phyloP scores from a whole-genome alignment of 2,329 filamentous ascomycete genomes.

The Arthrobotrys conoides region DNA sequence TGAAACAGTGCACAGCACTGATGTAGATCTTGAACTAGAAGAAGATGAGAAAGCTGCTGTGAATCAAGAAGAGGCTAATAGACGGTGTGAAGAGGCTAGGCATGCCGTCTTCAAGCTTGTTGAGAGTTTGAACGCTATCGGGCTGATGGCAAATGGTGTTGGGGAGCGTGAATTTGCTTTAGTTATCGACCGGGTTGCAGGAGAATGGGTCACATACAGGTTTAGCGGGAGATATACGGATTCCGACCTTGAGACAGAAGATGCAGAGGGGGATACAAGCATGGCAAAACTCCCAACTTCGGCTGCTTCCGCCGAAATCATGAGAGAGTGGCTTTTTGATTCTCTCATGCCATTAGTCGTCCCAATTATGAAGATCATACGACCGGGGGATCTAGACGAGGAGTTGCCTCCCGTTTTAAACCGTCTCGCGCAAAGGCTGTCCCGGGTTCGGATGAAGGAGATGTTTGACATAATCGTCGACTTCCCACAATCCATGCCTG shows the following conservation, averaged over 20 bases:
- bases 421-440: slow-evolving; percentile 70
- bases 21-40: slow-evolving; percentile 58
- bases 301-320: slow-evolving; percentile 56
- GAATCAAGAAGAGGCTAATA: slow-evolving; percentile 54
- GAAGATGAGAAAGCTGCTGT: slow-evolving; percentile 59
- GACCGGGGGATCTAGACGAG: slow-evolving; percentile 41
- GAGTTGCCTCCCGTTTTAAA: slow-evolving; percentile 45
- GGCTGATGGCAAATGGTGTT: slow-evolving; percentile 58
- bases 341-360: slow-evolving; percentile 49
- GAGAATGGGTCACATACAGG: slow-evolving; percentile 55
- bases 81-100: slow-evolving; percentile 50
- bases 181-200: slow-evolving; percentile 51
- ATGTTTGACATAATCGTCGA: slow-evolving; percentile 83
- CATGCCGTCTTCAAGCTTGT: slow-evolving; percentile 50
- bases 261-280: slow-evolving; percentile 55
- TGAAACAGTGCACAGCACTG: slow-evolving; percentile 58
- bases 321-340: slow-evolving; percentile 56
- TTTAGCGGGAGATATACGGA: slow-evolving; percentile 58
- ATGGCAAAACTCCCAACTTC: slow-evolving; percentile 57
- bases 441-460: slow-evolving; percentile 77
- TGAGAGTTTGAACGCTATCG: slow-evolving; percentile 52
- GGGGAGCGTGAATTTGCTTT: slow-evolving; percentile 57
- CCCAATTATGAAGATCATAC: slow-evolving; percentile 56
- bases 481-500: slow-evolving; percentile 80
- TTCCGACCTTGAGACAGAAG: slow-evolving; percentile 47